These are phyloP conservation scores for Penicillium cataractarum DNA, from an alignment of 495 filamentous ascomycete genomes.

Conservation along the genomic window DNA sequence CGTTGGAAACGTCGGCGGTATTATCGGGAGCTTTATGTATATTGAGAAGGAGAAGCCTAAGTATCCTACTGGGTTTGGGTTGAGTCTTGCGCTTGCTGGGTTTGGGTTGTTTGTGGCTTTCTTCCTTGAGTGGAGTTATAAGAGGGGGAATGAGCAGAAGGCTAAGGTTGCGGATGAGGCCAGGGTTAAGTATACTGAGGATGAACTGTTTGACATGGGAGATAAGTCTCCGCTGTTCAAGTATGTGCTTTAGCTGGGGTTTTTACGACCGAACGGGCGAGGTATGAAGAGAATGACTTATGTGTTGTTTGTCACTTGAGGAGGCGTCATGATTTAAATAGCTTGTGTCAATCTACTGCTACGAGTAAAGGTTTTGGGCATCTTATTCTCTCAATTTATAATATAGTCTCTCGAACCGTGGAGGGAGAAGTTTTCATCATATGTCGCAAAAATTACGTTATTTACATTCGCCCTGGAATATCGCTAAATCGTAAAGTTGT, in stretches of 20 bases:
- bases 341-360: too few relatives aligned
- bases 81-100: slow-evolving; percentile 31
- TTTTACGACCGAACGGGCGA: too few relatives aligned
- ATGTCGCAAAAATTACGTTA: neutral
- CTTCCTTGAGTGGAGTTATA: slow-evolving; percentile 24
- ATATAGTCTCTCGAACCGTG: too few relatives aligned
- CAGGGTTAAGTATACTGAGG: slow-evolving; percentile 32
- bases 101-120: slow-evolving; percentile 25
- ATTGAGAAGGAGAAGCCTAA: slow-evolving; percentile 32
- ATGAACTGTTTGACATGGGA: slow-evolving; percentile 45
- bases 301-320: too few relatives aligned
- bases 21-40: slow-evolving; percentile 43
- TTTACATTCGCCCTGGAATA: neutral
- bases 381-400: too few relatives aligned
- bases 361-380: too few relatives aligned
- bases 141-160: slow-evolving; percentile 30
- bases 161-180: slow-evolving; percentile 6
- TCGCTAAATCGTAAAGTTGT: neutral
- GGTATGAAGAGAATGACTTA: too few relatives aligned
- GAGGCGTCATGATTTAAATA: too few relatives aligned
- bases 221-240: slow-evolving; percentile 47
- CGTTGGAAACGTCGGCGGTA: slow-evolving; percentile 40
- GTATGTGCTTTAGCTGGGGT: slow-evolving; percentile 22
- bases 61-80: slow-evolving; percentile 40
- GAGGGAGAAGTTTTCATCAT: neutral